Percentiles rank a stretch among this genome's conserved stretches.
Conservation (phyloP, 352 stramenopile genomes). For the Phytopythium vexans region DNA sequence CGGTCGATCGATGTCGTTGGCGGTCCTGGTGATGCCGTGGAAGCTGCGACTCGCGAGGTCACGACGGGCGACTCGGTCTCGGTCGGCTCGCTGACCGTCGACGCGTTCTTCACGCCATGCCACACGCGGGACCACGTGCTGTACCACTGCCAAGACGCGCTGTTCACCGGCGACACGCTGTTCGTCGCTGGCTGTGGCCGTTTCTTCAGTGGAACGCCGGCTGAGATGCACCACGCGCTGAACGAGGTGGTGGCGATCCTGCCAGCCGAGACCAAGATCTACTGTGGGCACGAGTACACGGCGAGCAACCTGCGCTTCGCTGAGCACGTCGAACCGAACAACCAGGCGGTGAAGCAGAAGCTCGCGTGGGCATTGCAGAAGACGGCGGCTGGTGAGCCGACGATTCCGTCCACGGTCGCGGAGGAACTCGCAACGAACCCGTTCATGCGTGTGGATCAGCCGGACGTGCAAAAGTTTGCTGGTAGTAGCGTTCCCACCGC, state of each 20-base stretch:
- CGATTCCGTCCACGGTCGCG: conserved; percentile 85
- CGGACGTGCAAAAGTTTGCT: conserved; percentile 51
- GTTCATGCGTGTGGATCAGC: conserved; percentile 69
- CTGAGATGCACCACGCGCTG: conserved; percentile 85
- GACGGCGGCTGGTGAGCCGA: conserved; percentile 48
- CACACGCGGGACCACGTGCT: conserved; percentile 90
- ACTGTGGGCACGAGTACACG: conserved; percentile 94
- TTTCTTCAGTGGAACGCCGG: conserved; percentile 76
- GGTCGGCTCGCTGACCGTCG: conserved; percentile 54
- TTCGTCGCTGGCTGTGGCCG: conserved; percentile 90
- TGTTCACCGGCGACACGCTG: conserved; percentile 93
- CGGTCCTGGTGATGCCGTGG: conserved; percentile 63
- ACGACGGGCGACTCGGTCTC: conserved; percentile 58
- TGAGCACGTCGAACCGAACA: conserved; percentile 86
- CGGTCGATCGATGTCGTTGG: conserved; percentile 69
- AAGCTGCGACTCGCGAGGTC: conserved; percentile 56
- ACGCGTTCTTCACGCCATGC: conserved; percentile 86
- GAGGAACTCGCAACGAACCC: conserved; percentile 76
- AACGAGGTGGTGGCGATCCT: conserved; percentile 75
- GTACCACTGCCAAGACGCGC: conserved; percentile 56
- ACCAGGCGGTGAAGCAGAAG: conserved; percentile 65
- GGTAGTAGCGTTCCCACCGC: conserved; percentile 32
- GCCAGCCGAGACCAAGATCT: conserved; percentile 72
- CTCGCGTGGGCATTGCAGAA: conserved; percentile 46
- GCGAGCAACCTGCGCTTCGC: conserved; percentile 89